A percentile compares a stretch with the other conserved stretches of the same genome.
Evolutionary conservation across 2,329 filamentous ascomycete species (phyloP).

Genomic region (Colletotrichum sp.): DNA sequence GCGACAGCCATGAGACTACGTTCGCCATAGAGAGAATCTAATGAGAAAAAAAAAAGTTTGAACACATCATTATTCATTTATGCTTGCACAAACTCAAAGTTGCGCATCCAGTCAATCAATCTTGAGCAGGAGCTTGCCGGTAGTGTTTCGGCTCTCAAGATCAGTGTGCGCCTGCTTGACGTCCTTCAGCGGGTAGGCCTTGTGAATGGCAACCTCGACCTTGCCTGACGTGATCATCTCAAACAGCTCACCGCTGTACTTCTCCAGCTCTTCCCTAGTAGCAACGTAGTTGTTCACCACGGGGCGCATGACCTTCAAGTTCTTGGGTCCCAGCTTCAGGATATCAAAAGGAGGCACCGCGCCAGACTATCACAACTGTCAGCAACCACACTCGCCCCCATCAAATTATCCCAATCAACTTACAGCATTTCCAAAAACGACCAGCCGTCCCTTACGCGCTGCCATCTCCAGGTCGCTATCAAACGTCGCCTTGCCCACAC

Average conservation of each 20-base stretch:
- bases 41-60: not conserved
- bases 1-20: constrained; percentile 13
- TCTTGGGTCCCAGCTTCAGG: constrained; percentile 71
- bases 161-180: constrained; percentile 76
- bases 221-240: constrained; percentile 71
- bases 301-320: constrained; percentile 78
- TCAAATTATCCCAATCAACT: constrained; percentile 34
- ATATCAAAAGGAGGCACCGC: constrained; percentile 72
- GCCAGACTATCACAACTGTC: constrained; percentile 53
- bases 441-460: constrained; percentile 76
- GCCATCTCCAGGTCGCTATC: constrained; percentile 77
- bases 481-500: constrained; percentile 85
- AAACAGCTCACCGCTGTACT: constrained; percentile 76
- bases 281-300: constrained; percentile 73
- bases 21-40: not conserved
- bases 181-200: constrained; percentile 78
- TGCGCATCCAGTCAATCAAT: constrained; percentile 43
- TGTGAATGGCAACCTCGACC: constrained; percentile 75
- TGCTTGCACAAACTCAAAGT: not conserved
- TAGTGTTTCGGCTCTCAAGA: constrained; percentile 81
- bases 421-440: constrained; percentile 81
- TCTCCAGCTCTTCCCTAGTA: constrained; percentile 72
- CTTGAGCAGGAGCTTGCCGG: constrained; percentile 81
- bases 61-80: not conserved
- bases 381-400: not conserved